A percentile compares a stretch with the other conserved stretches of the same genome.
Evolutionary conservation across 176 grass and related monocot genomes (phyloP).

Genomic region (Leersia perrieri): DNA sequence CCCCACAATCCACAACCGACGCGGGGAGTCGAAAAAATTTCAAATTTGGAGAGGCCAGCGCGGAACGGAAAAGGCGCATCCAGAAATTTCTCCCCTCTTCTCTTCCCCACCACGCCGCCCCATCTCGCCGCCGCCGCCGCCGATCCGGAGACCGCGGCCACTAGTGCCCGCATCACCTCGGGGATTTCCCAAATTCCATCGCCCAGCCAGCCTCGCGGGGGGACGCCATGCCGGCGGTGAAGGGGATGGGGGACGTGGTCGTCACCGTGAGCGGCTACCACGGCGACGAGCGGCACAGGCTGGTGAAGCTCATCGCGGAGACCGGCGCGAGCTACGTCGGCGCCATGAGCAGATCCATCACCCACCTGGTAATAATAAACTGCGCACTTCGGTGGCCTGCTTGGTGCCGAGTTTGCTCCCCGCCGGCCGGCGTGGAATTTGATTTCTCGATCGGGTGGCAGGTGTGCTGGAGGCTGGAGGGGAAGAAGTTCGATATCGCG

Average conservation of each 20-base stretch:
- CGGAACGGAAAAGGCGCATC: background rate
- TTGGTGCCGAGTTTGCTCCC: background rate
- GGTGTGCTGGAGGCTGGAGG: slow-evolving; percentile 90
- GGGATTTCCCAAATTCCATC: background rate
- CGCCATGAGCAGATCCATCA: slow-evolving; percentile 73
- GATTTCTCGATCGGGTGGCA: slow-evolving; percentile 17
- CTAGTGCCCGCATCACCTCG: background rate
- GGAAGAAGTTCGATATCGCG: slow-evolving; percentile 78
- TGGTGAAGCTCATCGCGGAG: slow-evolving; percentile 86
- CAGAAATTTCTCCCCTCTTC: slow-evolving; percentile 4
- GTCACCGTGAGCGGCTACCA: slow-evolving; percentile 95
- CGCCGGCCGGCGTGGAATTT: background rate
- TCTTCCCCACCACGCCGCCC: background rate
- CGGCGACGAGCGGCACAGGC: slow-evolving; percentile 66
- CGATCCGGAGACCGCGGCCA: background rate
- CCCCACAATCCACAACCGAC: background rate
- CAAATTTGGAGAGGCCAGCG: background rate
- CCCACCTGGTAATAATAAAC: slow-evolving; percentile 61
- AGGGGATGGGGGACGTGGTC: slow-evolving; percentile 69
- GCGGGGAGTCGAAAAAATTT: background rate
- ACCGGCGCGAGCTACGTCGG: slow-evolving; percentile 81
- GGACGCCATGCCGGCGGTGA: slow-evolving; percentile 25
- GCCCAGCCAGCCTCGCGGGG: background rate
- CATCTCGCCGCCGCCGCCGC: background rate
- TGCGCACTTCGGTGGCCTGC: background rate